Evolutionary conservation across 768 basidiomycete genomes (phyloP), one percentile per base, ranked within the genome.

Genomic region (Gymnopilus dilepis): DNA sequence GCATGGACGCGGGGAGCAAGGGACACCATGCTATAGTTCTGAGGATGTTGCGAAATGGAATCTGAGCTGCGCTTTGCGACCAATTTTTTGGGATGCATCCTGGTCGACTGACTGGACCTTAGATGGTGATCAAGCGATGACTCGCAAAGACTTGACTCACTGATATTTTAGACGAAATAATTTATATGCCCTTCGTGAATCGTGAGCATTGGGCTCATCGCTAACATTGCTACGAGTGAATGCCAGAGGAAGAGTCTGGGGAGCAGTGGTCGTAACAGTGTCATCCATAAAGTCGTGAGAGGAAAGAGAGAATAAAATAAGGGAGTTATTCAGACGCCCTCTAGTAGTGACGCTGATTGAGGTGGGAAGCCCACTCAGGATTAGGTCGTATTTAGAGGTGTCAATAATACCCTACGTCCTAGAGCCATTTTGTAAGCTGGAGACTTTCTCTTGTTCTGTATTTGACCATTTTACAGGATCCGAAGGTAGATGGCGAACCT

Each of bases 281-380:
- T 34, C 51, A 21, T 9, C n/a, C 51, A 52, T 52, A 52, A 52
- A 33, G 51, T 34, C 51, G 51, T 52, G 6, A 52, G 22, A 19
- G 48, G 5, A 11, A 30, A 50, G 13, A 30, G 30, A 28, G 37
- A n/a, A 21, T 15, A 19, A 37, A 22, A 22, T 21, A 33, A 21
- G 37, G n/a, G 24, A 37, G 51, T n/a, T n/a, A n/a, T n/a, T n/a
- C n/a, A n/a, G n/a, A n/a, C n/a, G n/a, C n/a, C n/a, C n/a, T n/a
- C n/a, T n/a, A n/a, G n/a, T n/a, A n/a, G n/a, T 15, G 34, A 37
- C 34, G 34, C 34, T 15, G 9, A 37, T 3, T 37, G 34, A 37
- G 8, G 15, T 41, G n/a, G n/a, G n/a, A n/a, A n/a, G n/a, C n/a
- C n/a, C n/a, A n/a, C n/a, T n/a, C n/a, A n/a, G n/a, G n/a, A n/a